Evolutionary conservation across 1,139 yeast genomes (phyloP).

Genomic region (Zygosaccharomyces sapae): DNA sequence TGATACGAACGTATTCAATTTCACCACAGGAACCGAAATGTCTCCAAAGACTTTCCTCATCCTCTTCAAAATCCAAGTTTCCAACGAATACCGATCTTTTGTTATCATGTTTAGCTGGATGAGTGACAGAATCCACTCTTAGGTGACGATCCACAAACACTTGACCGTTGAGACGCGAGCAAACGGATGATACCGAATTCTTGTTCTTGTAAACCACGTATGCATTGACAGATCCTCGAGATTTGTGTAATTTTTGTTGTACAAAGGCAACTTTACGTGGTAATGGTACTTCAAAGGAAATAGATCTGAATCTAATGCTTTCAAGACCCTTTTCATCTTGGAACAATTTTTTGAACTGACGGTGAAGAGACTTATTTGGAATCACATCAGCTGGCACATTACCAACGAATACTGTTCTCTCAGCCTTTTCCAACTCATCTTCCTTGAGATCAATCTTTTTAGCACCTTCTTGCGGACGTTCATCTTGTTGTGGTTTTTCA

Average conservation of each 20-base stretch:
- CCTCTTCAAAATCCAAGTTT: slow-evolving; percentile 86
- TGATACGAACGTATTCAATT: slow-evolving; percentile 82
- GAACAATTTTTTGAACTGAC: slow-evolving; percentile 61
- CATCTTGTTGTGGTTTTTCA: slow-evolving; percentile 16
- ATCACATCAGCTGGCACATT: slow-evolving; percentile 68
- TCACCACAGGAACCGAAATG: slow-evolving; percentile 68
- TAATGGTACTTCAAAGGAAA: slow-evolving; percentile 79
- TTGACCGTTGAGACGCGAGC: slow-evolving; percentile 58
- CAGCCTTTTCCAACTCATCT: slow-evolving; percentile 75
- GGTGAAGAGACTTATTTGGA: slow-evolving; percentile 57
- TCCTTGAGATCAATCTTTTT: slow-evolving; percentile 49
- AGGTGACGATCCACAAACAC: slow-evolving; percentile 70
- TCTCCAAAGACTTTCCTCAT: slow-evolving; percentile 83
- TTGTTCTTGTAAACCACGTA: slow-evolving; percentile 66
- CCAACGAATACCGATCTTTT: slow-evolving; percentile 88
- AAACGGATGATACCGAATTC: slow-evolving; percentile 44
- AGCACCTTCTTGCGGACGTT: slow-evolving; percentile 24
- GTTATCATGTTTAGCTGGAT: slow-evolving; percentile 83
- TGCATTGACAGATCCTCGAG: slow-evolving; percentile 79
- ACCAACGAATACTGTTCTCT: slow-evolving; percentile 84
- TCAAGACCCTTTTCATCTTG: slow-evolving; percentile 40
- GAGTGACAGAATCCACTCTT: slow-evolving; percentile 87
- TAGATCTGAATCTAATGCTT: slow-evolving; percentile 85
- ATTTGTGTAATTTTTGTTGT: slow-evolving; percentile 69
- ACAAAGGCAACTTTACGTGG: slow-evolving; percentile 93